Percentiles rank a stretch among this genome's conserved stretches.
phyloP scores from a whole-genome alignment of 192 early-diverging fungal species.

The Pilobolus umbonatus region DNA sequence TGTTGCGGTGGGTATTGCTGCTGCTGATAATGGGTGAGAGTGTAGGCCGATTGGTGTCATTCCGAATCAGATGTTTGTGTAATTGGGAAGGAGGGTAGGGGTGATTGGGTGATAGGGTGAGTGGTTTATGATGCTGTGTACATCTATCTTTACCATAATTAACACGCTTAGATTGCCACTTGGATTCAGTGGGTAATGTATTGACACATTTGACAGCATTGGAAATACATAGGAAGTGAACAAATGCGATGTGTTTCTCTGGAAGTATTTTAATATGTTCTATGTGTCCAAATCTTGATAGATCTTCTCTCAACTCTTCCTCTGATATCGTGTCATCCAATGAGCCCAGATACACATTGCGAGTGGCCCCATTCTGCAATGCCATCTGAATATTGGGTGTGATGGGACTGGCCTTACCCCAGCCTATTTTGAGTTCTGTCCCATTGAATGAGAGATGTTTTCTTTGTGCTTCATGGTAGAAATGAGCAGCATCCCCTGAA shows the following conservation, averaged over 20 bases:
- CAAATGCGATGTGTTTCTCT: conserved; percentile 81
- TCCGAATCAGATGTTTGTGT: no score
- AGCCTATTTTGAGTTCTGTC: conserved; percentile 68
- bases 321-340: conserved; percentile 61
- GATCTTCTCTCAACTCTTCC: conserved; percentile 50
- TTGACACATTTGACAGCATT: conserved; percentile 74
- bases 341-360: conserved; percentile 81
- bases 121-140: conserved; percentile 34
- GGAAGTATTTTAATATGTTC: conserved; percentile 66
- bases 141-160: conserved; percentile 87
- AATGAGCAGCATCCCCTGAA: conserved; percentile 51
- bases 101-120: conserved; percentile 23
- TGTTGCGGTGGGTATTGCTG: conserved; percentile 22
- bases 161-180: conserved; percentile 56
- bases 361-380: conserved; percentile 62
- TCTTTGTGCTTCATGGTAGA: conserved; percentile 50
- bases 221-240: conserved; percentile 68
- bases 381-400: conserved; percentile 53
- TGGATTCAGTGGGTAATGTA: conserved; percentile 47
- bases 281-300: conserved; percentile 65
- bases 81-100: no score
- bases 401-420: conserved; percentile 62
- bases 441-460: conserved; percentile 42
- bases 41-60: no score
- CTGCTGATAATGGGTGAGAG: conserved; percentile 12